Evolutionary conservation across 176 grass and related monocot species (phyloP).

Genomic region (Phragmites australis): DNA sequence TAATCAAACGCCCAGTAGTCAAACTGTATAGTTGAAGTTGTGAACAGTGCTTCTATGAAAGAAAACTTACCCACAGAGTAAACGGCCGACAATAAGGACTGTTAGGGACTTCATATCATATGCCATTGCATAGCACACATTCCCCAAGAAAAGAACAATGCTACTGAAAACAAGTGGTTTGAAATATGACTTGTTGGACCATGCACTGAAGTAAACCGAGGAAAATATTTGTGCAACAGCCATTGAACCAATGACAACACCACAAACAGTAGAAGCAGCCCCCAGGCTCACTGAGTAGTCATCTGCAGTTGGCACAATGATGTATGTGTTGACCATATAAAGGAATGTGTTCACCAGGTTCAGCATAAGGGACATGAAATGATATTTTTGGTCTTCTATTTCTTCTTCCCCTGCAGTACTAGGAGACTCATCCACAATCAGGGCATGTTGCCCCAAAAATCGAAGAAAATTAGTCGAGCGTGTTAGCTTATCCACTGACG

Average conservation of each 20-base stretch:
- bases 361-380: conserved; percentile 80
- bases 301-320: conserved; percentile 91
- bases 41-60: background rate
- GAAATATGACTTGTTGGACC: conserved; percentile 94
- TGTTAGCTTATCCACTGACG: conserved; percentile 66
- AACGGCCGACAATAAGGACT: conserved; percentile 67
- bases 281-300: conserved; percentile 89
- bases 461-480: conserved; percentile 82
- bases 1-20: background rate
- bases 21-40: background rate
- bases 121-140: conserved; percentile 75
- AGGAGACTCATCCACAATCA: conserved; percentile 72
- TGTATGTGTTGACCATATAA: conserved; percentile 97
- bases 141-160: conserved; percentile 79
- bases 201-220: conserved; percentile 87
- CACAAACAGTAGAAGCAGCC: conserved; percentile 87
- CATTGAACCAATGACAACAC: conserved; percentile 93
- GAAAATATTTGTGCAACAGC: conserved; percentile 91
- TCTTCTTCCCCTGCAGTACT: conserved; percentile 69
- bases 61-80: conserved; percentile 78
- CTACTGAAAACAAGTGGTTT: conserved; percentile 88
- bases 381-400: conserved; percentile 82
- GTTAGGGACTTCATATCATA: conserved; percentile 77
- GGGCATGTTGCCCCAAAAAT: conserved; percentile 87
- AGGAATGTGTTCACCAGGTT: conserved; percentile 93